These are phyloP conservation scores for Bothriochloa decipiens DNA, from an alignment of 176 grass and related monocot species.

Conservation along the genomic window DNA sequence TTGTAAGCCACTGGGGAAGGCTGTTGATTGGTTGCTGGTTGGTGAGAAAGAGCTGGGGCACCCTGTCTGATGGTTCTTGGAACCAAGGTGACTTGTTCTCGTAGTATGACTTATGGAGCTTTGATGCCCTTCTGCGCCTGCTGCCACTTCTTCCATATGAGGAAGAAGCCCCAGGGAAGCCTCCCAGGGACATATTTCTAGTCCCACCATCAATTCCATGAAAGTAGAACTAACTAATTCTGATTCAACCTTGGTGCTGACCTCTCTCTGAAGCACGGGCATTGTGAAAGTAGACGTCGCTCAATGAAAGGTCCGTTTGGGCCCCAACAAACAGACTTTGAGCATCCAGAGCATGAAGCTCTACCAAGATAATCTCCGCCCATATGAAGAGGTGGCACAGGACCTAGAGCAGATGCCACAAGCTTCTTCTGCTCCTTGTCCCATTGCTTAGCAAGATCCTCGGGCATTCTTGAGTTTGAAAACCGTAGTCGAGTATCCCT, in stretches of 20 bases:
- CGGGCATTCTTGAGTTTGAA: slow-evolving; percentile 57
- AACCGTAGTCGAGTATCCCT: slow-evolving; percentile 69
- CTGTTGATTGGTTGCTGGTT: slow-evolving; percentile 42
- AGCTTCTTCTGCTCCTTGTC: slow-evolving; percentile 85
- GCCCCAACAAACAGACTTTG: slow-evolving; percentile 47
- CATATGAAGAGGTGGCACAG: slow-evolving; percentile 15
- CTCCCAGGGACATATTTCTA: slow-evolving; percentile 42
- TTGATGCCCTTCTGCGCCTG: slow-evolving; percentile 44
- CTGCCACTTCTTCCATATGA: slow-evolving; percentile 29
- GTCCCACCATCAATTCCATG: slow-evolving; percentile 21
- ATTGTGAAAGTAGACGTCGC: slow-evolving; percentile 41
- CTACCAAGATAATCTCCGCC: slow-evolving; percentile 40
- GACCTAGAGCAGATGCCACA: slow-evolving; percentile 37
- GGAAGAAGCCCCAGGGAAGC: slow-evolving; percentile 48
- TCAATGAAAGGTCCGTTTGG: slow-evolving; percentile 64
- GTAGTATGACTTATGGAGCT: slow-evolving; percentile 44
- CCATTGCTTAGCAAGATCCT: slow-evolving; percentile 89
- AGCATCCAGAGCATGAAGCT: slow-evolving; percentile 49
- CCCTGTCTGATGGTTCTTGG: slow-evolving; percentile 36
- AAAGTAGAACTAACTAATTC: slow-evolving; percentile 32
- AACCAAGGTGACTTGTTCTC: slow-evolving; percentile 41
- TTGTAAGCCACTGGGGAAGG: slow-evolving; percentile 80
- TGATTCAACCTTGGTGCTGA: slow-evolving; percentile 39
- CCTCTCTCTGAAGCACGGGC: slow-evolving; percentile 28
- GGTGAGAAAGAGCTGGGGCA: slow-evolving; percentile 23